phyloP scores from a whole-genome alignment of 805 yeast genomes.

The Lipomyces anomalus region DNA sequence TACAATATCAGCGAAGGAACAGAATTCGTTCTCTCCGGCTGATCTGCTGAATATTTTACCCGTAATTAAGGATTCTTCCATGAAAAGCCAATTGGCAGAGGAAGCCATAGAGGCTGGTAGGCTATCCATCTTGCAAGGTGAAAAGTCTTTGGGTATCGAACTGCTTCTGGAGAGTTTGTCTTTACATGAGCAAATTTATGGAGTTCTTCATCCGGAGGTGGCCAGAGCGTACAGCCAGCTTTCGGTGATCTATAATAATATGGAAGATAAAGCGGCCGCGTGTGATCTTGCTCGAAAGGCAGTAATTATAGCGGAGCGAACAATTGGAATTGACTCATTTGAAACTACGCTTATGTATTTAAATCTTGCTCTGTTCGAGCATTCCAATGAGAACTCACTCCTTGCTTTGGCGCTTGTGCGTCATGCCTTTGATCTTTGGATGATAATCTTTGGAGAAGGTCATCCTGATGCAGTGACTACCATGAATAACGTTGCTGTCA shows the following conservation, averaged over 20 bases:
- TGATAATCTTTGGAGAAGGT: slow-evolving; percentile 48
- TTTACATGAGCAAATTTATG: slow-evolving; percentile 77
- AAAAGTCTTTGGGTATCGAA: slow-evolving; percentile 50
- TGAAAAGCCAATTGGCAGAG: slow-evolving; percentile 56
- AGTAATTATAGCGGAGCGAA: slow-evolving; percentile 68
- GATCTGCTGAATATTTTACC: slow-evolving; percentile 73
- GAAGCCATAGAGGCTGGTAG: slow-evolving; percentile 50
- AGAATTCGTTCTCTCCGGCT: slow-evolving; percentile 44
- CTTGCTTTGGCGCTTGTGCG: slow-evolving; percentile 59
- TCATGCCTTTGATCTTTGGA: slow-evolving; percentile 57
- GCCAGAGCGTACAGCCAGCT: slow-evolving; percentile 62
- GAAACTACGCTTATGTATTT: slow-evolving; percentile 67
- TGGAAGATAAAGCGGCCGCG: slow-evolving; percentile 49
- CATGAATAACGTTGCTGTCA: slow-evolving; percentile 53
- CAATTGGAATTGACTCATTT: slow-evolving; percentile 71
- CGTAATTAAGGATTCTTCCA: slow-evolving; percentile 59
- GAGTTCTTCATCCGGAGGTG: slow-evolving; percentile 71
- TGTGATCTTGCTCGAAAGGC: slow-evolving; percentile 62
- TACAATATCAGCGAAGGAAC: background rate
- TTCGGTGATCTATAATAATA: slow-evolving; percentile 61
- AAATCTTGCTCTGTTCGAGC: slow-evolving; percentile 70
- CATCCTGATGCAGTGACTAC: slow-evolving; percentile 71
- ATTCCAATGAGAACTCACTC: slow-evolving; percentile 49
- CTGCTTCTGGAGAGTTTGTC: slow-evolving; percentile 65
- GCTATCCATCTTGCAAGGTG: slow-evolving; percentile 27